These are phyloP conservation scores for Trichoderma sp. DNA, from an alignment of 2,329 filamentous ascomycete species.

Conservation along the genomic window DNA sequence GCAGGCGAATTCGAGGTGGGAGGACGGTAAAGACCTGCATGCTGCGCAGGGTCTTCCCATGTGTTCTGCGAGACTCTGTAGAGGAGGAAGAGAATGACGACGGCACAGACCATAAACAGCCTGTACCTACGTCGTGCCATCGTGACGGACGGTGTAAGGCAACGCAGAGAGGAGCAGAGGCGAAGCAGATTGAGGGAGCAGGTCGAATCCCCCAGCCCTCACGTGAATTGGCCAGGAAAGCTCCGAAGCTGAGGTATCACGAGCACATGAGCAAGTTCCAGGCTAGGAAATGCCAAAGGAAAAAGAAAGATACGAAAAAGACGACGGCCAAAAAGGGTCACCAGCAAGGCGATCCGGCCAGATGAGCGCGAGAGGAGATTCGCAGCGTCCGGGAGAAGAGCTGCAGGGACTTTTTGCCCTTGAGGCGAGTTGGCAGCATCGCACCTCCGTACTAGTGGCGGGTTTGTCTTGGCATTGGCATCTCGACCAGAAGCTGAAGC, in stretches of 20 bases:
- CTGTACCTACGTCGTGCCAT: constrained; percentile 63
- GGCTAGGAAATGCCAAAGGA: background rate
- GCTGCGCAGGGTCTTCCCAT: constrained; percentile 29
- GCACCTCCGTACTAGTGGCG: constrained; percentile 3
- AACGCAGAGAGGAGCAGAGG: background rate
- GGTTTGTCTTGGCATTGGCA: constrained; percentile 11
- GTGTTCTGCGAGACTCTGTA: constrained; percentile 48
- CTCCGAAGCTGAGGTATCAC: background rate
- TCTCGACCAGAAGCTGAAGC: background rate
- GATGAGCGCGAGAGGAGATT: background rate
- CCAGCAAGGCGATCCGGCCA: background rate
- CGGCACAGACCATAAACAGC: constrained; percentile 55
- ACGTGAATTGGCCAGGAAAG: background rate
- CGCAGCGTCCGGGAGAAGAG: background rate
- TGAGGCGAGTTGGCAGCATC: constrained; percentile 12
- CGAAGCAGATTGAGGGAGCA: background rate
- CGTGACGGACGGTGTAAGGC: constrained; percentile 22
- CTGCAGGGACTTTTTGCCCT: constrained; percentile 12
- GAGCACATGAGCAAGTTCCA: constrained; percentile 1
- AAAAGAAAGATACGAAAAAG: background rate
- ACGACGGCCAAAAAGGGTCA: background rate
- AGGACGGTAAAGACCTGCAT: constrained; percentile 6
- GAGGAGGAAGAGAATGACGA: constrained; percentile 53
- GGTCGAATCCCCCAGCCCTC: background rate
- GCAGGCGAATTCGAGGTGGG: constrained; percentile 6